Percentiles rank a stretch among this genome's conserved stretches.
phyloP scores from a whole-genome alignment of 2,329 filamentous ascomycete species.

The Ophiostoma sp. region DNA sequence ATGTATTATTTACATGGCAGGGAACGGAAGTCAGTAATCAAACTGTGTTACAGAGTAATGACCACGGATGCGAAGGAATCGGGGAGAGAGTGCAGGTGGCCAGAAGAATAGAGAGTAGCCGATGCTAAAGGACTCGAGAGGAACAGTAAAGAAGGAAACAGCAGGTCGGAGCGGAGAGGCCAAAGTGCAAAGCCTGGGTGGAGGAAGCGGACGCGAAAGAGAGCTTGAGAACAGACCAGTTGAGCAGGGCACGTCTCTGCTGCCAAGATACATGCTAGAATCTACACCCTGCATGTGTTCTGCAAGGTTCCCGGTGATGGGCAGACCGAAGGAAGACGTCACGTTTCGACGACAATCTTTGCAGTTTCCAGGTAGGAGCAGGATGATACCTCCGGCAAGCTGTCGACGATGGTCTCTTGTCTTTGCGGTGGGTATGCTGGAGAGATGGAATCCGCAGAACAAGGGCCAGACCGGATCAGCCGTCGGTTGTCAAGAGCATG shows the following conservation, averaged over 20 bases:
- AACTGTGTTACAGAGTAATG: constrained; percentile 8
- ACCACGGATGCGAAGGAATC: not conserved
- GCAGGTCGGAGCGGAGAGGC: not conserved
- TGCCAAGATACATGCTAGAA: not conserved
- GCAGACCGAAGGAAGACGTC: not conserved
- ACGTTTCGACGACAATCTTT: constrained; percentile 1
- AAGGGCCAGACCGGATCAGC: too few species aligned
- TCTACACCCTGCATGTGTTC: too few species aligned
- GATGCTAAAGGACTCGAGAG: not conserved
- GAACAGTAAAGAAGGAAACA: not conserved
- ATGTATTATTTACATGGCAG: not conserved
- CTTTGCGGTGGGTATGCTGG: too few species aligned
- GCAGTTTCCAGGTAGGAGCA: not conserved
- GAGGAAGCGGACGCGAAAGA: not conserved
- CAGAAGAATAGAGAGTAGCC: not conserved
- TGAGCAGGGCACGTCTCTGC: not conserved
- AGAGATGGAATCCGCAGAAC: too few species aligned
- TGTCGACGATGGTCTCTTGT: too few species aligned
- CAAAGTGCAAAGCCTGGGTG: not conserved
- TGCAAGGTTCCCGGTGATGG: too few species aligned
- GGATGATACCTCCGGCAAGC: not conserved
- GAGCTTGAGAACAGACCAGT: constrained; percentile 3
- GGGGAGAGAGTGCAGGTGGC: too few species aligned
- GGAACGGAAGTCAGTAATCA: not conserved
- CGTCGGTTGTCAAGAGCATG: too few species aligned